Evolutionary conservation across 2,329 filamentous ascomycete species (phyloP), one percentile per base, ranked within the genome.

Genomic region (Diaporthe aspalathi): DNA sequence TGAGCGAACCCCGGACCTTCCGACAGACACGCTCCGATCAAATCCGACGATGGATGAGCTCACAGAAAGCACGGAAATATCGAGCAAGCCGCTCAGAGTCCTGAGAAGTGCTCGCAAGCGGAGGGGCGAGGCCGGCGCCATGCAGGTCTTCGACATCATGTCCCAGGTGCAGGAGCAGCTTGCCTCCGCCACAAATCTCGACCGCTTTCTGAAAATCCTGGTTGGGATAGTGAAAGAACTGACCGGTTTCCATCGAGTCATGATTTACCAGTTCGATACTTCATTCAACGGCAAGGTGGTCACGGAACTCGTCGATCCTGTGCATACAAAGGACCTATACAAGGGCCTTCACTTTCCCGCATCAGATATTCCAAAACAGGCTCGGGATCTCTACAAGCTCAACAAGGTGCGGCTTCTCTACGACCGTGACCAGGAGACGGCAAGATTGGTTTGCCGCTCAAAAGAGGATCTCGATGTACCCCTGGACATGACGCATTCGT

Each of bases 131-230:
- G 92, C 93, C 56, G 92, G 92, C 6, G 93, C 93, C 0, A 96
- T 96, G 91, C 92, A 97, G 76, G 93, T 96, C 1, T 97, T 97
- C 80, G 94, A 94, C 80, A 94, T 97, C 74, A 93, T 97, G 89
- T 94, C 93, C 1, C 94, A 97, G 78, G 92, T 97, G 0, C 94
- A 97, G 78, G 94, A 97, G 76, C 94, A 97, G 79, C 84, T 97
- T 16, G 89, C 93, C 5, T 88, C 90, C 32, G 93, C 94, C 1
- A 85, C 90, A 0, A 91, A 87, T 72, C 83, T 97, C 0, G 90
- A 94, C 1, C 85, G 80, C 1, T 94, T 97, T 72, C 83, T 97
- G 47, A 95, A 96, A 76, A 91, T 95, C 7, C 81, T 96, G 3
- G 92, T 95, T 0, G 94, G 94, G 0, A 92, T 97, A 9, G 89